Evolutionary conservation across 805 yeast species (phyloP).

Genomic region (Candida lessepsii): DNA sequence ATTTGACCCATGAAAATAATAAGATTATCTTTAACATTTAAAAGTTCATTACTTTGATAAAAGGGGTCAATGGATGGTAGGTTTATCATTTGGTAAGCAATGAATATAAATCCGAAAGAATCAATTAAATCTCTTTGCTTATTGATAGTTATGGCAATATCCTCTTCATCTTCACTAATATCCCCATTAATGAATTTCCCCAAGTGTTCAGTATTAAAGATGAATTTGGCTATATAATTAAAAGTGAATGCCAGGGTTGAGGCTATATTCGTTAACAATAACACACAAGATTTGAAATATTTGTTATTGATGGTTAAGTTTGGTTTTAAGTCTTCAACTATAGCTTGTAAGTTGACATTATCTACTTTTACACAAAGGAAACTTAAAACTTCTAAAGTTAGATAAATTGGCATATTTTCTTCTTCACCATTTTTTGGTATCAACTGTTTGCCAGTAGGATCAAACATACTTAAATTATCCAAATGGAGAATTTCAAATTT

Average conservation of each 20-base stretch:
- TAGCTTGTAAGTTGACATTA: constrained; percentile 6
- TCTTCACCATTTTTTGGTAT: constrained; percentile 33
- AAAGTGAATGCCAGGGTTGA: constrained; percentile 46
- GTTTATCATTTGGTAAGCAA: constrained; percentile 33
- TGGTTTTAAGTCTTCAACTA: constrained; percentile 48
- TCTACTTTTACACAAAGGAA: constrained; percentile 21
- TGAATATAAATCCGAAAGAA: constrained; percentile 58
- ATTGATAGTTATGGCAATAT: constrained; percentile 44
- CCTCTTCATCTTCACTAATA: constrained; percentile 18
- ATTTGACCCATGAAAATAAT: constrained; percentile 67
- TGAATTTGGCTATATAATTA: constrained; percentile 41
- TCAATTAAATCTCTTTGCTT: constrained; percentile 60
- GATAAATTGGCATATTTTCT: constrained; percentile 34
- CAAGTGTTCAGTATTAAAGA: constrained; percentile 41
- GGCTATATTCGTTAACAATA: constrained; percentile 56
- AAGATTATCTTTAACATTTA: constrained; percentile 60
- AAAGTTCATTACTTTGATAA: constrained; percentile 35
- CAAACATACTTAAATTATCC: constrained; percentile 35
- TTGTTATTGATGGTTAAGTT: constrained; percentile 53
- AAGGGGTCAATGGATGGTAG: constrained; percentile 9
- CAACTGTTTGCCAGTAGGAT: constrained; percentile 20
- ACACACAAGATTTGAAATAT: constrained; percentile 59
- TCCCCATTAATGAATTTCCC: constrained; percentile 35
- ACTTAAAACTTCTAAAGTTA: constrained; percentile 37
- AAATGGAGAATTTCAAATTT: constrained; percentile 88